Conservation (phyloP, 805 yeast species). For the Sporopachydermia lactativora region DNA sequence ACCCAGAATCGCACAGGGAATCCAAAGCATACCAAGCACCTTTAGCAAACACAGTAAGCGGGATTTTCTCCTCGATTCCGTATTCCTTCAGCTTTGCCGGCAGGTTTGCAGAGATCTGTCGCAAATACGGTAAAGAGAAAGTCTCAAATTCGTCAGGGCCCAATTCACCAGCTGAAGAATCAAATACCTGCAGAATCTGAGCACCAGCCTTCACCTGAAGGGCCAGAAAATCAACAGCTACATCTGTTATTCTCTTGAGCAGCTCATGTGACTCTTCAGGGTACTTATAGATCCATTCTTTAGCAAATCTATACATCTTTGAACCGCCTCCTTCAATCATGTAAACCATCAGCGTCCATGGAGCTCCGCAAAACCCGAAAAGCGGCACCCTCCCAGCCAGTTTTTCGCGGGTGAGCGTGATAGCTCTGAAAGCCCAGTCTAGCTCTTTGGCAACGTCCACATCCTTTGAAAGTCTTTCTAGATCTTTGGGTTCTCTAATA, state of each 20-base stretch:
- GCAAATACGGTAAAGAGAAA: conserved; percentile 79
- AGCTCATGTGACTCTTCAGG: conserved; percentile 59
- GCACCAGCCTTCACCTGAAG: conserved; percentile 97
- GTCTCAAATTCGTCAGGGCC: conserved; percentile 81
- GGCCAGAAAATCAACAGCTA: conserved; percentile 84
- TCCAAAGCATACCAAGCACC: conserved; percentile 97
- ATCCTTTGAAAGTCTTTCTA: conserved; percentile 39
- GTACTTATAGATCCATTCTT: conserved; percentile 80
- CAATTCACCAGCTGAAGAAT: conserved; percentile 96
- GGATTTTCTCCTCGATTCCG: conserved; percentile 59
- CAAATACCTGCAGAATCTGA: conserved; percentile 93
- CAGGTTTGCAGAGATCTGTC: conserved; percentile 55
- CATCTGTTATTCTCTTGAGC: conserved; percentile 68
- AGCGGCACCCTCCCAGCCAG: conserved; percentile 86
- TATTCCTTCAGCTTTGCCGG: conserved; percentile 58
- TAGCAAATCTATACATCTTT: conserved; percentile 77
- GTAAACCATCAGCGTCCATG: conserved; percentile 93
- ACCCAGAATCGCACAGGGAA: conserved; percentile 66
- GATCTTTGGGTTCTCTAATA: conserved; percentile 57
- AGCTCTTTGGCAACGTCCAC: conserved; percentile 67
- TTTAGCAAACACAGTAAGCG: conserved; percentile 84
- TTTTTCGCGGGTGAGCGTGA: conserved; percentile 76
- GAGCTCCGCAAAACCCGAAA: conserved; percentile 93
- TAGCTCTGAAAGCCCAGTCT: conserved; percentile 93
- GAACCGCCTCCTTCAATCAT: conserved; percentile 98